These are phyloP conservation scores for Aspergillus carlsbadensis DNA, from an alignment of 495 filamentous ascomycete genomes.

Conservation along the genomic window DNA sequence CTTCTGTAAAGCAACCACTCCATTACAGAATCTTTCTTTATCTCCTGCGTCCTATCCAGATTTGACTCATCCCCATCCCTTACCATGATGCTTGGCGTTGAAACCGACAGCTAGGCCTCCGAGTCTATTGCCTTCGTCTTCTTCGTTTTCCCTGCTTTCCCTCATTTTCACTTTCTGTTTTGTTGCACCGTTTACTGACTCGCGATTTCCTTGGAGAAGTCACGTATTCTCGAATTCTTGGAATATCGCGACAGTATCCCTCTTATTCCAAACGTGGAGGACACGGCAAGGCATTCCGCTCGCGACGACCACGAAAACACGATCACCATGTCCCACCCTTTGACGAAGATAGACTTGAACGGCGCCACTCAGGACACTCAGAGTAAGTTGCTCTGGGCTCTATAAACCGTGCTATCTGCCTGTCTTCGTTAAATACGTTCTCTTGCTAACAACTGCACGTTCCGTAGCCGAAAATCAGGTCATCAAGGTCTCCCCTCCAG, in stretches of 20 bases:
- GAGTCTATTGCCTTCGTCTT: slow-evolving; percentile 16
- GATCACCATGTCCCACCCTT: slow-evolving; percentile 18
- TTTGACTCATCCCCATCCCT: not conserved
- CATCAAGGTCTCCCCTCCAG: not conserved
- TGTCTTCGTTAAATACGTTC: not conserved
- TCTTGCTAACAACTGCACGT: not conserved
- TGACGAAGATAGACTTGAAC: slow-evolving; percentile 17
- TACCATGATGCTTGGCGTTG: slow-evolving; percentile 6
- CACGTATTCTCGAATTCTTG: not conserved
- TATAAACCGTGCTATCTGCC: not conserved
- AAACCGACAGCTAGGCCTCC: slow-evolving; percentile 7
- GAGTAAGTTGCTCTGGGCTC: slow-evolving; percentile 15
- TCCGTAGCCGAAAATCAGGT: slow-evolving; percentile 1
- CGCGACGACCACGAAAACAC: not conserved
- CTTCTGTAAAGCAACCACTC: not conserved
- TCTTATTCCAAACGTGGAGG: not conserved
- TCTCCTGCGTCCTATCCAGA: slow-evolving; percentile 1
- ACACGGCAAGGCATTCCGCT: not conserved
- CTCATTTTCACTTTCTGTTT: not conserved
- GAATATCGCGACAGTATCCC: not conserved
- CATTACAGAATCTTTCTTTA: not conserved
- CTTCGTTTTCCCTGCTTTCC: slow-evolving; percentile 1
- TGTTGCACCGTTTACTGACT: not conserved
- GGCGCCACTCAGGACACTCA: slow-evolving; percentile 8
- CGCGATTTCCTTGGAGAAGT: not conserved